Base-by-base conservation (phyloP, 441 rosid species). In the Kokia cookei region DNA sequence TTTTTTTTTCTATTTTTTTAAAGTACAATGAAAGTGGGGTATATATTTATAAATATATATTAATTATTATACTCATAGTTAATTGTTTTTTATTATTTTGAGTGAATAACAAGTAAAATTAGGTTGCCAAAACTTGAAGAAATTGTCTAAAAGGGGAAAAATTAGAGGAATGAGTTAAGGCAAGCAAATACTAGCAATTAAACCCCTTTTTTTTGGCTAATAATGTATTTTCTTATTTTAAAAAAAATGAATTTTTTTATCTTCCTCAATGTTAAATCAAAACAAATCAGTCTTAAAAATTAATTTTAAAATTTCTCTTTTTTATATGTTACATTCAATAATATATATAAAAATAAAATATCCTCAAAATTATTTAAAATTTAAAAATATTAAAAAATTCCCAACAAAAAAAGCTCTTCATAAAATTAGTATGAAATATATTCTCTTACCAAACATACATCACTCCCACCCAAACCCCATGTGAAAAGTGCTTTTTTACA, bases 41-140 rank as follows among this genome's bases (percentile, higher is more conserved):
- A 29, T 76, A 53, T 68, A 83, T 76, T 79, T 48, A 58, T 24
- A 32, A 32, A 78, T 72, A 47, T 13, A 50, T 26, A 27, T 27
- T 45, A 10, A 40, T 2, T 9, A n/a, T 57, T 26, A 14, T 50
- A 27, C 17, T 24, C 35, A 58, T 58, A 24, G 7, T 24, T 10
- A 50, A 47, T 50, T 27, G 71, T 57, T 62, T 65, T 61, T 73
- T n/a, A 53, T 35, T 68, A 66, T 78, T 78, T 74, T 73, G 89
- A 87, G 88, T 89, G 75, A 82, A 82, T 82, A 83, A 35, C 86
- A 87, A 87, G 90, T 80, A 84, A 85, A 84, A 81, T 79, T 82
- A 75, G 82, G 85, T 80, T 90, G 82, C 79, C 79, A 67, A 75
- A 75, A 81, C 74, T 73, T 68, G 75, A 86, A 86, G 81, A 85